Base-by-base conservation (phyloP, 164 flowering plant species). In the Pachysandra terminalis region DNA sequence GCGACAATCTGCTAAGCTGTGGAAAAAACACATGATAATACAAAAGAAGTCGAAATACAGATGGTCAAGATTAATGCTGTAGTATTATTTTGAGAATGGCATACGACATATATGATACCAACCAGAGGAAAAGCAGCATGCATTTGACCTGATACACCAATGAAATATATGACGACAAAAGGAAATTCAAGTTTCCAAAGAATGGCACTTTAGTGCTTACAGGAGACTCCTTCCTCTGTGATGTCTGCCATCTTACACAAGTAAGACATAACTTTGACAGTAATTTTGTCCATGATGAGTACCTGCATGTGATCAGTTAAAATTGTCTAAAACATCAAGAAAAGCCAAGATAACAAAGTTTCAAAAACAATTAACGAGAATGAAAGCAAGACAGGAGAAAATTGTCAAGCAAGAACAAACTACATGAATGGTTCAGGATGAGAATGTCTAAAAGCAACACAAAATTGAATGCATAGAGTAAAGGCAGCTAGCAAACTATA, bases 201-300 rank as follows among this genome's bases (percentile, higher is more conserved):
- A 68, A 67, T 56, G 2, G 63, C 32, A 53, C 61, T 35, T 21
- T 48, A 60, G 65, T 65, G 59, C 99, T 90, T 84, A 96, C 99
- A 86, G 73, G 97, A 96, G 65, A 96, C 85, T 70, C 97, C 98
- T 82, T 93, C 90, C 41, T 90, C 92, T 8, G 97, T 93, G 71
- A 91, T 91, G 71, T 96, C 97, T 41, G 98, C 94, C 99, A 93
- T 91, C 84, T 93, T 96, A 86, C 99, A 96, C 23, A 98, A 72
- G 66, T 67, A 78, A 35, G 99, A 96, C 96, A 96, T 96, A 59
- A 96, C 82, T 79, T 87, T 96, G 35, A 96, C 89, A 10, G 99
- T 96, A 59, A 93, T 74, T 80, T 86, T 96, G 79, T 96, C 99
- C 99, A 96, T 96, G 70, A 96, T 91, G 25, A 96, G 91, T 48